Evolutionary conservation across 2,329 filamentous ascomycete genomes (phyloP), one percentile per base, ranked within the genome.

Genomic region (Septoria petroselini): DNA sequence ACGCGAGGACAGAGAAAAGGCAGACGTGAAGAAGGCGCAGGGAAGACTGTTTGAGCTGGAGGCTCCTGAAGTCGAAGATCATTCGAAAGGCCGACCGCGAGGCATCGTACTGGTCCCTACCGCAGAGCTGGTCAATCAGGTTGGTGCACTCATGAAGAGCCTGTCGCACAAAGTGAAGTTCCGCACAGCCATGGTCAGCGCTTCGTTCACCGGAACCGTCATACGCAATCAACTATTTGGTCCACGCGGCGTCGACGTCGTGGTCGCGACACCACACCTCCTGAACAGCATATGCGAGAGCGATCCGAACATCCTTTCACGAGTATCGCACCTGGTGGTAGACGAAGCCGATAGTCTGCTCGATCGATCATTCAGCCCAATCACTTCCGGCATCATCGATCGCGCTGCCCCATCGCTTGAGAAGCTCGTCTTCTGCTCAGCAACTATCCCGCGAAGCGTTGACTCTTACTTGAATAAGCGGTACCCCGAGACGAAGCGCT

Each of bases 341-440:
- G 94, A 98, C 66, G 94, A 98, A 74, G 94, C 94, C 1, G 93
- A 98, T 71, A 96, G 91, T 3, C 81, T 98, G 7, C 81, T 98
- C 59, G 94, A 98, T 71, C 86, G 90, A 50, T 94, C 89, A 52
- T 98, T 98, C 73, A 80, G 86, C 3, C 84, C 88, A 1, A 83
- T 85, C 18, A 97, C 93, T 0, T 86, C 82, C 8, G 79, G 81
- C 48, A 88, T 98, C 58, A 79, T 98, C 57, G 88, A 95, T 63
- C 85, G 86, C 51, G 81, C 85, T 1, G 79, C 83, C 5, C 89
- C 91, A 0, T 93, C 89, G 0, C 73, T 97, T 39, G 82, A 88
- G 64, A 88, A 95, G 66, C 77, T 98, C 18, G 78, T 98, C 39
- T 81, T 97, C 57, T 98, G 93, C 75, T 97, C 91, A 3, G 93